phyloP scores from a whole-genome alignment of 192 early-diverging fungal species.

The Coemansia pectinata region DNA sequence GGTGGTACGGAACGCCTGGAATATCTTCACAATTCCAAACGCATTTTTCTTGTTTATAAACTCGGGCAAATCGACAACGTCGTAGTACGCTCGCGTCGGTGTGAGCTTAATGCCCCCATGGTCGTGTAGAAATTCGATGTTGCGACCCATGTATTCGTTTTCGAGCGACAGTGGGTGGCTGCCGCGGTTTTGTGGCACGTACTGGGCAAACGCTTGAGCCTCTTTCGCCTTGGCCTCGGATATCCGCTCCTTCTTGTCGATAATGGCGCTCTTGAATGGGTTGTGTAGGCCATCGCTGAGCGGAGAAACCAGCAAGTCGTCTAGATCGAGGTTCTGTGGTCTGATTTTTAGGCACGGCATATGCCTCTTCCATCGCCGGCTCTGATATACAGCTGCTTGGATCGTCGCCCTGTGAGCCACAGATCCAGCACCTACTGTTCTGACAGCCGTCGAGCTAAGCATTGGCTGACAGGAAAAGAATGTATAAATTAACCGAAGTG shows the following conservation, averaged over 20 bases:
- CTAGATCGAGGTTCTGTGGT: slow-evolving; percentile 9
- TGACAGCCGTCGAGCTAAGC: slow-evolving; percentile 2
- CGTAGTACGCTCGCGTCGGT: slow-evolving; percentile 22
- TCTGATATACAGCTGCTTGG: slow-evolving; percentile 8
- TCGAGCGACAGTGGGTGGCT: slow-evolving; percentile 22
- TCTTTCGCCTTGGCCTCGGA: neutral
- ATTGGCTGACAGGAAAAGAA: neutral
- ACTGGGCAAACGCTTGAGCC: neutral
- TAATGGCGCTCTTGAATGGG: slow-evolving; percentile 21
- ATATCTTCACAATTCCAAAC: slow-evolving; percentile 20
- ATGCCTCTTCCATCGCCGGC: slow-evolving; percentile 21
- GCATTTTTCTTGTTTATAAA: slow-evolving; percentile 8
- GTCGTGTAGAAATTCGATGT: slow-evolving; percentile 12
- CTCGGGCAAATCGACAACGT: neutral
- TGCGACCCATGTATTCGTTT: slow-evolving; percentile 9
- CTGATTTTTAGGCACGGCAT: neutral
- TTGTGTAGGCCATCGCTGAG: slow-evolving; percentile 30
- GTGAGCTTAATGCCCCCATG: slow-evolving; percentile 30
- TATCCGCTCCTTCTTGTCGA: neutral
- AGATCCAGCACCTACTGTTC: neutral
- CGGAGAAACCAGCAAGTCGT: neutral
- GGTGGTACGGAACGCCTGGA: neutral
- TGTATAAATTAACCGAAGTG: neutral
- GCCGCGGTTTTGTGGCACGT: slow-evolving; percentile 4
- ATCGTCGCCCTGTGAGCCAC: neutral